Percentiles rank a stretch among this genome's conserved stretches.
These are phyloP conservation scores for Starmera amethionina DNA, from an alignment of 805 yeast genomes.

Conservation along the genomic window DNA sequence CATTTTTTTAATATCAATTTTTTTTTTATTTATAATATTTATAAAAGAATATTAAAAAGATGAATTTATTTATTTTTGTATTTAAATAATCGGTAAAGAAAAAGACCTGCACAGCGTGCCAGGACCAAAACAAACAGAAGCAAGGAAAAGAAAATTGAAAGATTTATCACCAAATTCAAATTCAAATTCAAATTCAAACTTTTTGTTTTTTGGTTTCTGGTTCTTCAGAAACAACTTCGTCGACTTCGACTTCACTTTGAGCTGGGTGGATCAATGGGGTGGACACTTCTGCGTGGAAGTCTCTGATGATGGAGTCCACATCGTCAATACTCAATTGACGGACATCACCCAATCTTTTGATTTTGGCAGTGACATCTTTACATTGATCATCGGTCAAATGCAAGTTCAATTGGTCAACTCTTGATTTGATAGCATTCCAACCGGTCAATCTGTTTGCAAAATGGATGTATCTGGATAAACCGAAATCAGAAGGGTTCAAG, in stretches of 20 bases:
- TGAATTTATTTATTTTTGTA: too few relatives aligned
- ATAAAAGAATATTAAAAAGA: too few relatives aligned
- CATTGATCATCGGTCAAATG: constrained; percentile 83
- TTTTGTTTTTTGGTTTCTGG: constrained; percentile 24
- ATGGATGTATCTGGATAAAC: constrained; percentile 92
- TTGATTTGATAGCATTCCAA: constrained; percentile 97
- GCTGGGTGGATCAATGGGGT: constrained; percentile 37
- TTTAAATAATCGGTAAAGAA: too few relatives aligned
- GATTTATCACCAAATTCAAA: background rate
- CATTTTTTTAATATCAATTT: too few relatives aligned
- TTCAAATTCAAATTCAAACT: constrained; percentile 8
- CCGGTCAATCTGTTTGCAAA: constrained; percentile 97
- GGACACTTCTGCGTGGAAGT: constrained; percentile 70
- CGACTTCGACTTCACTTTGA: constrained; percentile 9
- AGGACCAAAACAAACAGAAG: too few relatives aligned
- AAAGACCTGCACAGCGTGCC: too few relatives aligned
- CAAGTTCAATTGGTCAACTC: constrained; percentile 95
- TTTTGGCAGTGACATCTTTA: constrained; percentile 90
- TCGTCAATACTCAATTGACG: constrained; percentile 93
- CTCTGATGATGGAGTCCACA: constrained; percentile 93
- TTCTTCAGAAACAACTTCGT: constrained; percentile 13
- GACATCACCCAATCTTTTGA: constrained; percentile 90
- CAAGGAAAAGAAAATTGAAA: background rate
- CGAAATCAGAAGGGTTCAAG: constrained; percentile 89
- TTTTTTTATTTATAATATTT: too few relatives aligned